Percentiles rank a stretch among this genome's conserved stretches.
Evolutionary conservation across 495 filamentous ascomycete species (phyloP).

Genomic region (Cercophora sp.): DNA sequence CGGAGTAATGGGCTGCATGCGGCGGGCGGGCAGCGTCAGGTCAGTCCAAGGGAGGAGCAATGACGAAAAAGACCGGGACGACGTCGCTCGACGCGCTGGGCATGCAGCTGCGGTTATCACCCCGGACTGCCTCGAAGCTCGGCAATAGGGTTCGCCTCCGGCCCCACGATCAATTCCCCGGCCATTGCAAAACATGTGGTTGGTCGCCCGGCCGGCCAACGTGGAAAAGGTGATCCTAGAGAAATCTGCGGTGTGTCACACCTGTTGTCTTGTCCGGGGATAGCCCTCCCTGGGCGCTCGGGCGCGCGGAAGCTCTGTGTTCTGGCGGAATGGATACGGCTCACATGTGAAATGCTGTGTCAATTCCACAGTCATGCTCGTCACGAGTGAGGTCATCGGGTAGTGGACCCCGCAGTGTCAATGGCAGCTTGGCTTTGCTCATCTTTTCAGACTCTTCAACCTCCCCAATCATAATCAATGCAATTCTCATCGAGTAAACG

Average conservation of each 20-base stretch:
- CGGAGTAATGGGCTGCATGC: not conserved
- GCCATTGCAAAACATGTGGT: slow-evolving; percentile 1
- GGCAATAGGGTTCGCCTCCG: slow-evolving; percentile 11
- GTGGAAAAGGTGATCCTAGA: no score
- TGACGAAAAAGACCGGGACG: slow-evolving; percentile 15
- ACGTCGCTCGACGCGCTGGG: not conserved
- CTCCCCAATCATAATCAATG: not conserved
- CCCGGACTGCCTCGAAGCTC: no score
- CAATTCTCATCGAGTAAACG: no score
- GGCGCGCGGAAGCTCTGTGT: not conserved
- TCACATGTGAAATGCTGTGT: slow-evolving; percentile 10
- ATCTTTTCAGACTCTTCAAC: not conserved
- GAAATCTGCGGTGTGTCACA: not conserved
- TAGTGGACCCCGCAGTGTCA: slow-evolving; percentile 4
- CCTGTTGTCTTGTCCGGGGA: not conserved
- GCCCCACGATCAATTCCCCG: not conserved
- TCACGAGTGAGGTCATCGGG: slow-evolving; percentile 14
- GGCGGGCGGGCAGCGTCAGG: not conserved
- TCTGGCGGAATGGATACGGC: not conserved
- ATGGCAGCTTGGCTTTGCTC: slow-evolving; percentile 3
- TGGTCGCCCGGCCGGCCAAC: not conserved
- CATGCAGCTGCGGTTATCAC: no score
- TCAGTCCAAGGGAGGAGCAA: not conserved
- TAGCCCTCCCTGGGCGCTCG: not conserved
- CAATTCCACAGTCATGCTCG: not conserved